These are phyloP conservation scores for Crataegus laevigata DNA, from an alignment of 306 rosid species.

Conservation along the genomic window DNA sequence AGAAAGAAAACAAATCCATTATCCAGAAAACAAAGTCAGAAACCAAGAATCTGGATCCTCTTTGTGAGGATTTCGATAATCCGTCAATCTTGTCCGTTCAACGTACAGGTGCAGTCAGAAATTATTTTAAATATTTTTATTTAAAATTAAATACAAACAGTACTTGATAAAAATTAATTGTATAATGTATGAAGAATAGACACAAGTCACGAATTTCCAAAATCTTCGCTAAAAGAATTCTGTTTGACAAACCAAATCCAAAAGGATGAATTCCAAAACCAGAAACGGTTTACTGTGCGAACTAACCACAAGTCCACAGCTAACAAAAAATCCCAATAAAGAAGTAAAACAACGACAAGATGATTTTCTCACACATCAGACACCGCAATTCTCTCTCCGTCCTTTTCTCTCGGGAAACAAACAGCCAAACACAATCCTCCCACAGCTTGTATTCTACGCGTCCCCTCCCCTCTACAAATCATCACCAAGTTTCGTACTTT, in stretches of 20 bases:
- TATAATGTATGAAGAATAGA: rapidly evolving
- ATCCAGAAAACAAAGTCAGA: too few species aligned
- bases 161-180: rapidly evolving
- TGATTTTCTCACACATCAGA: conserved; percentile 26
- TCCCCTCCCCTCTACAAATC: neutral
- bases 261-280: too few species aligned
- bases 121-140: too few species aligned
- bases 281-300: too few species aligned
- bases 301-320: neutral
- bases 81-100: rapidly evolving
- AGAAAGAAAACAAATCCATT: too few species aligned
- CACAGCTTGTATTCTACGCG: neutral
- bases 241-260: too few species aligned
- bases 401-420: conserved; percentile 34
- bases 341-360: neutral
- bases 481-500: neutral
- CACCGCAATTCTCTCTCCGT: conserved; percentile 29
- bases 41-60: too few species aligned
- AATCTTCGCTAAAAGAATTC: too few species aligned
- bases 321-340: neutral
- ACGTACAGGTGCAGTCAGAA: rapidly evolving
- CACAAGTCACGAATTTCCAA: rapidly evolving
- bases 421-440: conserved; percentile 16
- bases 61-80: rapidly evolving
- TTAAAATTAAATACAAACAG: too few species aligned